phyloP scores from a whole-genome alignment of 768 basidiomycete genomes.

The Hemileccinum rubropunctum region DNA sequence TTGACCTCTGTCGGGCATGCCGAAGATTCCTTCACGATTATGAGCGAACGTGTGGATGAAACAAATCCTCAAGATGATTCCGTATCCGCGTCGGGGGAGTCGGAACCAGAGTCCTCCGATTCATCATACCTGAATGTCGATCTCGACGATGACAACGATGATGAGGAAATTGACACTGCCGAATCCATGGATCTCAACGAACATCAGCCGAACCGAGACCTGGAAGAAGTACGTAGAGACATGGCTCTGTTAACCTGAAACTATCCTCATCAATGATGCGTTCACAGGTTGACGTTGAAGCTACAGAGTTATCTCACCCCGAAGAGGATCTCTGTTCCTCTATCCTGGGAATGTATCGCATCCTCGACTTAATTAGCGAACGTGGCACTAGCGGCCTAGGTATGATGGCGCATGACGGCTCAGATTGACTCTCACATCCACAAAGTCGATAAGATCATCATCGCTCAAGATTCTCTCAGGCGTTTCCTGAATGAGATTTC shows the following conservation, averaged over 20 bases:
- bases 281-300: slow-evolving; percentile 19
- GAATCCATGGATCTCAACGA: slow-evolving; percentile 17
- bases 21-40: slow-evolving; percentile 12
- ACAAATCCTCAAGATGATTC: slow-evolving; percentile 1
- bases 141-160: slow-evolving; percentile 11
- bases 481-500: slow-evolving; percentile 45
- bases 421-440: neutral
- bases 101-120: slow-evolving; percentile 17
- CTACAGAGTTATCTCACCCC: slow-evolving; percentile 3
- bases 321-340: slow-evolving; percentile 26
- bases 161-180: slow-evolving; percentile 10
- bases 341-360: slow-evolving; percentile 47
- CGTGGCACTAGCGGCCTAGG: slow-evolving; percentile 51
- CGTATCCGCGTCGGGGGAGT: slow-evolving; percentile 4
- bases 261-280: neutral
- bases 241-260: neutral
- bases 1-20: neutral
- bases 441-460: slow-evolving; percentile 63
- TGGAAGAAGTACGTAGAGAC: slow-evolving; percentile 13
- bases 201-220: slow-evolving; percentile 4
- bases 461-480: slow-evolving; percentile 49
- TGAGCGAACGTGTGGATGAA: slow-evolving; percentile 5
- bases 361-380: slow-evolving; percentile 54
- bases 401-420: slow-evolving; percentile 19
- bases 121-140: slow-evolving; percentile 19